Base-by-base conservation (phyloP, 306 rosid genomes). In the Rosa rugosa region DNA sequence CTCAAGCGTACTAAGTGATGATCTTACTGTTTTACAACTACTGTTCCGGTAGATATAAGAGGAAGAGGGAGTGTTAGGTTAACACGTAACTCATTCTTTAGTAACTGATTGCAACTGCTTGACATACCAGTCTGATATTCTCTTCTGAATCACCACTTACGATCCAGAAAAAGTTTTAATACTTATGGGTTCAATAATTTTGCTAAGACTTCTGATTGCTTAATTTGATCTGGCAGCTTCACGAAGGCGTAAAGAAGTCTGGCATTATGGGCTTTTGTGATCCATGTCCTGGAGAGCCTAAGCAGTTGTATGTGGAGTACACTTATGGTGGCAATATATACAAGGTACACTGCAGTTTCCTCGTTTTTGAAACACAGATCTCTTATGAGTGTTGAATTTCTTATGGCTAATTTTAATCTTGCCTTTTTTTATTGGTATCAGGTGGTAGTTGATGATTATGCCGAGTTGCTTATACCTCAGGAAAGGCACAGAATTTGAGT, bases 221-320 rank as follows among this genome's bases (percentile, higher is more conserved):
- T 18, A 27, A 69, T 66, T 66, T 59, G 31, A 63, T 84, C 80
- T 81, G 71, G 89, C 93, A 95, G 98, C 99, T 95, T 57, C 98
- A 95, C 60, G 89, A 91, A 73, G 97, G 97, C 31, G 90, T 93
- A 60, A 95, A 93, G 84, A 95, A 95, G 88, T 91, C 98, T 50
- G 98, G 99, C 75, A 90, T 95, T 83, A 93, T 93, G 98, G 99
- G 99, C 20, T 93, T 91, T 82, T 93, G 85, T 74, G 98, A 95
- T 88, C 99, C 98, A 23, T 89, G 97, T 75, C 99, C 98, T 8
- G 92, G 98, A 88, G 90, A 89, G 80, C 80, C 86, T 23, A 95
- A 89, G 79, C 80, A 85, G 84, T 84, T 95, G 85, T 88, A 86
- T 76, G 85, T 91, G 69, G 96, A 95, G 81, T 95, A 95, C 73